Evolutionary conservation across 164 flowering plant species (phyloP).

Genomic region (Paratinospora sagittata): DNA sequence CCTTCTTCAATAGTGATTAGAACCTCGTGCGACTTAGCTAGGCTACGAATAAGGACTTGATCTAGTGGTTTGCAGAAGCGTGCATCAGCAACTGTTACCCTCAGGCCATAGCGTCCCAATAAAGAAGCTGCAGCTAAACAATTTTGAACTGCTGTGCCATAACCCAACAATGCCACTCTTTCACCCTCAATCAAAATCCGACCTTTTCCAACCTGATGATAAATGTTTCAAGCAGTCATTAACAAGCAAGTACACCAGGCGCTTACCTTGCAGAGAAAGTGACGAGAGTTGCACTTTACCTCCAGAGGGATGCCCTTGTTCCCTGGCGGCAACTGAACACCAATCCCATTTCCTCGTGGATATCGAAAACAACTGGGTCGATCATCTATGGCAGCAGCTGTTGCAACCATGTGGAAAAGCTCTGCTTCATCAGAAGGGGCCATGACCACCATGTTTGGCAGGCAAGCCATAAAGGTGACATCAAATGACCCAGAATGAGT

Average conservation of each 20-base stretch:
- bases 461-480: conserved; percentile 92
- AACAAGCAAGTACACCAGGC: not conserved
- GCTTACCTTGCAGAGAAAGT: not conserved
- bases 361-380: conserved; percentile 89
- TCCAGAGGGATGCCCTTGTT: conserved; percentile 91
- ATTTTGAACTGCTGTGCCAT: conserved; percentile 84
- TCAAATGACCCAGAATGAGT: conserved; percentile 97
- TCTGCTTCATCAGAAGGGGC: conserved; percentile 97
- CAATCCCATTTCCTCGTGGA: conserved; percentile 94
- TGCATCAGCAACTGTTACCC: conserved; percentile 81
- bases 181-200: conserved; percentile 77
- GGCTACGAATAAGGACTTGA: conserved; percentile 53
- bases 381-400: conserved; percentile 91
- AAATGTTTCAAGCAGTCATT: not conserved
- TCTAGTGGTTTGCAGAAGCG: conserved; percentile 94
- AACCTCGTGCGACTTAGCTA: conserved; percentile 78
- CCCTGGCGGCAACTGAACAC: conserved; percentile 68
- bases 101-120: conserved; percentile 46
- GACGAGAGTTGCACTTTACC: conserved; percentile 31
- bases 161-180: conserved; percentile 90
- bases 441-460: conserved; percentile 99
- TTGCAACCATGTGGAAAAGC: conserved; percentile 96
- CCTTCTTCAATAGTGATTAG: conserved; percentile 94
- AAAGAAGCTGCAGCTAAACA: conserved; percentile 79
- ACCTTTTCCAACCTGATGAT: conserved; percentile 77